Evolutionary conservation across 768 basidiomycete species (phyloP).

Genomic region (Leccinum subtestaceum): DNA sequence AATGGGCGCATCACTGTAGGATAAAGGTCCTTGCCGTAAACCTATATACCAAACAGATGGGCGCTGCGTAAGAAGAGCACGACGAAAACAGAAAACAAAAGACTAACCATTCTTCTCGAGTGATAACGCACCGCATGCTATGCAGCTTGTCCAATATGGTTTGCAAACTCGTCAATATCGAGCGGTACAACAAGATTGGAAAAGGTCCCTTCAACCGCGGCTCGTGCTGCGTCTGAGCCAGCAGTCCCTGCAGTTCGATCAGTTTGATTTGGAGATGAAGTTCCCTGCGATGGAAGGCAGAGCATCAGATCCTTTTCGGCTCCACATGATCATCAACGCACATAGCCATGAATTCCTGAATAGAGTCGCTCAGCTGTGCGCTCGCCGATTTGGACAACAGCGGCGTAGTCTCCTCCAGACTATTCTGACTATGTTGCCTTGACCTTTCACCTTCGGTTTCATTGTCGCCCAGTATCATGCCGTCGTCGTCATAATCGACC

Average conservation of each 20-base stretch:
- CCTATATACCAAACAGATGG: constrained; percentile 40
- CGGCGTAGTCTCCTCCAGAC: constrained; percentile 31
- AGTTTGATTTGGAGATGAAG: constrained; percentile 90
- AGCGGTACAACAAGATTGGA: constrained; percentile 80
- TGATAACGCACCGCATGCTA: constrained; percentile 96
- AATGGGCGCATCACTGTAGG: background rate
- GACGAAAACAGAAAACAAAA: background rate
- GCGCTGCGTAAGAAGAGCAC: constrained; percentile 10
- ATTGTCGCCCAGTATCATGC: constrained; percentile 2
- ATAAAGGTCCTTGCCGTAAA: constrained; percentile 53
- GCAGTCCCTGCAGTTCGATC: constrained; percentile 78
- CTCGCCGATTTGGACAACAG: constrained; percentile 36
- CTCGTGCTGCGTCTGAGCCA: constrained; percentile 88
- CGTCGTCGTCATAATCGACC: constrained; percentile 40
- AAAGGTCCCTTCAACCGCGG: constrained; percentile 96
- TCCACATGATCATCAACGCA: constrained; percentile 34
- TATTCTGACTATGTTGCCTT: background rate
- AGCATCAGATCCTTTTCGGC: constrained; percentile 4
- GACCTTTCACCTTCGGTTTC: background rate
- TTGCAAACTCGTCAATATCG: constrained; percentile 78
- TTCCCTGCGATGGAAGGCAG: constrained; percentile 57
- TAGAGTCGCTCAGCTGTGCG: constrained; percentile 55
- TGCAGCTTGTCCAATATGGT: constrained; percentile 86
- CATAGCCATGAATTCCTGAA: constrained; percentile 93
- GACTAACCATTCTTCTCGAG: constrained; percentile 85